Conservation (phyloP, 768 basidiomycete species). For the Pleurotus djamor region DNA sequence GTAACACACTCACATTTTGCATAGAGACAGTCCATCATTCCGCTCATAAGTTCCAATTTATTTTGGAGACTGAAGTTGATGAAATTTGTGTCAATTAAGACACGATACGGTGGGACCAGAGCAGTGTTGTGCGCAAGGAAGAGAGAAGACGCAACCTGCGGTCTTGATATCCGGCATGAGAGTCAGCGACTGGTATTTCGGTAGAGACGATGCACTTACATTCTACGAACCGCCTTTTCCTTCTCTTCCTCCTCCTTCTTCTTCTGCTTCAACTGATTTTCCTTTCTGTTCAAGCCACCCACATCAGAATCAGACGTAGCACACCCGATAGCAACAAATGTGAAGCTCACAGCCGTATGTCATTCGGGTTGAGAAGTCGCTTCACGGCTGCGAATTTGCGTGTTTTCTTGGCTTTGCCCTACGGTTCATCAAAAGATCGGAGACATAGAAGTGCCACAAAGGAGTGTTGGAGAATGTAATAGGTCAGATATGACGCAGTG, state of each 20-base stretch:
- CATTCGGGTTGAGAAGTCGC: constrained; percentile 90
- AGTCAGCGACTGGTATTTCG: constrained; percentile 7
- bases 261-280: constrained; percentile 88
- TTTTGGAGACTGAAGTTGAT: constrained; percentile 99
- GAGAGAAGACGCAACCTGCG: constrained; percentile 85
- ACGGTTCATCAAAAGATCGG: neutral
- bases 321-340: constrained; percentile 21
- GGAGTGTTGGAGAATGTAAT: too few species aligned
- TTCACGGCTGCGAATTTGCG: constrained; percentile 95
- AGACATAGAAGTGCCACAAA: neutral
- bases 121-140: constrained; percentile 96
- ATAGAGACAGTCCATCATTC: constrained; percentile 99
- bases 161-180: constrained; percentile 37
- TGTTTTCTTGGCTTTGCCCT: constrained; percentile 93
- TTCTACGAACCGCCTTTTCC: constrained; percentile 70
- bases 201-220: constrained; percentile 50
- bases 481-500: too few species aligned
- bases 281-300: constrained; percentile 62
- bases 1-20: constrained; percentile 74
- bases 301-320: constrained; percentile 1
- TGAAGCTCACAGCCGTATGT: constrained; percentile 72
- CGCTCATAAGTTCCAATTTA: constrained; percentile 90
- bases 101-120: constrained; percentile 94
- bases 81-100: constrained; percentile 98
- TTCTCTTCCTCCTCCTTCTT: constrained; percentile 82